These are phyloP conservation scores for Petunia hybrid DNA, from an alignment of 305 asterid genomes.

Conservation along the genomic window DNA sequence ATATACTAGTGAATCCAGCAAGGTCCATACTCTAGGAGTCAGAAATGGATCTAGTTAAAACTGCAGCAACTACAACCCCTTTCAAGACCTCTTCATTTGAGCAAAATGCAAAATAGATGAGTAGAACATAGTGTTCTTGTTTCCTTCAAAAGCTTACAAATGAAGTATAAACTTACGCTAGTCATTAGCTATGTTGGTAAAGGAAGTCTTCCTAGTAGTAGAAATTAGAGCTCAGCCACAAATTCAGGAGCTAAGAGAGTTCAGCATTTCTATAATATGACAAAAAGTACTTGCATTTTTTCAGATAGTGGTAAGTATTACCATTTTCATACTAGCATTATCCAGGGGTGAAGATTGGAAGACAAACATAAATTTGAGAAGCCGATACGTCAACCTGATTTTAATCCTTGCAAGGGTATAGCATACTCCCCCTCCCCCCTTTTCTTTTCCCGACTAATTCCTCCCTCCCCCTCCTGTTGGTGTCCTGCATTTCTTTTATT, in stretches of 20 bases:
- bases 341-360: not conserved
- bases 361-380: not conserved
- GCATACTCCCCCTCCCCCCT: not conserved
- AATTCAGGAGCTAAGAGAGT: not conserved
- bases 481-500: constrained; percentile 7
- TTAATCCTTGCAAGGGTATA: not conserved
- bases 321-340: constrained; percentile 4
- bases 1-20: constrained; percentile 13
- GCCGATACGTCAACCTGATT: not conserved
- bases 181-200: constrained; percentile 11
- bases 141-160: not conserved
- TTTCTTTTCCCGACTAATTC: not conserved
- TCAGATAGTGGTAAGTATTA: constrained; percentile 8
- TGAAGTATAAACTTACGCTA: not conserved
- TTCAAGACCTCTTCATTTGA: constrained; percentile 3
- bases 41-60: not conserved
- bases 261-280: constrained; percentile 12
- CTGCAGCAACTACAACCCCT: not conserved
- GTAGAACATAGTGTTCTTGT: constrained; percentile 2
- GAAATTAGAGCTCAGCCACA: not conserved
- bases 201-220: not conserved
- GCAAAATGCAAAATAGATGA: not conserved
- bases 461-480: not conserved
- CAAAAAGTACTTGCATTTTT: not conserved
- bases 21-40: constrained; percentile 11